Conservation (phyloP, 2,329 filamentous ascomycete genomes). For the Stachybotrys chlorohalonatus region DNA sequence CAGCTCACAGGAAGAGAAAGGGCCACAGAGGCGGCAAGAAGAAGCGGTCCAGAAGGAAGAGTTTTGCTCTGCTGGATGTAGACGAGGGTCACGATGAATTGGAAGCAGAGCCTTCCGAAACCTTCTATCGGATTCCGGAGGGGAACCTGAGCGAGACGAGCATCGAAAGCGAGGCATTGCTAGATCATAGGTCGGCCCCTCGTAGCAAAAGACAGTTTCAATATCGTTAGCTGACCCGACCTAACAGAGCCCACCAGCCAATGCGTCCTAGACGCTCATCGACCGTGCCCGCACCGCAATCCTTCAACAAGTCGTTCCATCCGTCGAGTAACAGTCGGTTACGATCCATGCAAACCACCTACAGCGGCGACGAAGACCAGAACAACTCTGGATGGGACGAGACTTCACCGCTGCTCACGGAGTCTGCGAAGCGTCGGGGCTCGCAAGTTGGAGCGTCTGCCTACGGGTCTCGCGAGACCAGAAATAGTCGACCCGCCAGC, state of each 20-base stretch:
- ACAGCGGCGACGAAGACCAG: slow-evolving; percentile 38
- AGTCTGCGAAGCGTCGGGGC: slow-evolving; percentile 11
- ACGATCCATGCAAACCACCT: slow-evolving; percentile 24
- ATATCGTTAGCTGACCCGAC: slow-evolving; percentile 1
- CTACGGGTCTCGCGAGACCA: slow-evolving; percentile 35
- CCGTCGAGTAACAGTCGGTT: slow-evolving; percentile 21
- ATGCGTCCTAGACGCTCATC: slow-evolving; percentile 58
- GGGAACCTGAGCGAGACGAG: slow-evolving; percentile 72
- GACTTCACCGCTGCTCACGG: slow-evolving; percentile 44
- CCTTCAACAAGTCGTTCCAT: slow-evolving; percentile 24
- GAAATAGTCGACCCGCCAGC: slow-evolving; percentile 24
- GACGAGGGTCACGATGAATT: slow-evolving; percentile 40
- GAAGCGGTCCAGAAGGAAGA: slow-evolving; percentile 66
- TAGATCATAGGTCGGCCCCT: slow-evolving; percentile 67
- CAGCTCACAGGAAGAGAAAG: slow-evolving; percentile 50
- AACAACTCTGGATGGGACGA: slow-evolving; percentile 37
- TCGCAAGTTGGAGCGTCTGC: slow-evolving; percentile 16
- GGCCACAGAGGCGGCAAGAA: slow-evolving; percentile 72
- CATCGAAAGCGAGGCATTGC: slow-evolving; percentile 75
- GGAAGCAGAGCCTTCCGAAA: slow-evolving; percentile 23
- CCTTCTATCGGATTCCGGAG: slow-evolving; percentile 40
- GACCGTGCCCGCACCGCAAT: slow-evolving; percentile 26
- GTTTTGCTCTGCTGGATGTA: slow-evolving; percentile 56
- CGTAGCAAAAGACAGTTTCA: background rate
- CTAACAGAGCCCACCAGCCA: slow-evolving; percentile 43